These are phyloP conservation scores for Neurospora terricola DNA, from an alignment of 495 filamentous ascomycete genomes.

Conservation along the genomic window DNA sequence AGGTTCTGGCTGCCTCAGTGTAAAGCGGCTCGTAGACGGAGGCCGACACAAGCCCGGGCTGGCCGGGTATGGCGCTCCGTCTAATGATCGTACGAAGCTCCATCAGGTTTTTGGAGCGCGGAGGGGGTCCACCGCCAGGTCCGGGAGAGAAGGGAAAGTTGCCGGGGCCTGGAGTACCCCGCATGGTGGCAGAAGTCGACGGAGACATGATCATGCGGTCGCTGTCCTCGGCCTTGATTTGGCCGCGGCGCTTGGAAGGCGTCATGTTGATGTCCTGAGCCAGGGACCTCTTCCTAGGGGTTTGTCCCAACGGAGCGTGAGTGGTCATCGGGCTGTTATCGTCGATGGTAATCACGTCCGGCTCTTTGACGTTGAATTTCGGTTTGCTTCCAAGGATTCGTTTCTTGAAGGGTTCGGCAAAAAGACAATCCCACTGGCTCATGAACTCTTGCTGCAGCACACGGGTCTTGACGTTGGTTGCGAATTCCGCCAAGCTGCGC, in stretches of 20 bases:
- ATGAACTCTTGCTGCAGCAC: constrained; percentile 22
- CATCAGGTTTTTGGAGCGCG: constrained; percentile 9
- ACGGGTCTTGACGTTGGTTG: constrained; percentile 27
- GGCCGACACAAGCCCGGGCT: constrained; percentile 32
- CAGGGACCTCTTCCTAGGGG: constrained; percentile 12
- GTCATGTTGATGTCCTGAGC: background rate
- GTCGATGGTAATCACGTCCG: constrained; percentile 18
- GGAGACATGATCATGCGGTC: background rate
- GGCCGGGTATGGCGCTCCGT: constrained; percentile 29
- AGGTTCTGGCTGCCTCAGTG: constrained; percentile 25
- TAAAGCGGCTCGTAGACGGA: constrained; percentile 32
- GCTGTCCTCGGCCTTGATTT: constrained; percentile 12
- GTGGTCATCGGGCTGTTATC: constrained; percentile 13
- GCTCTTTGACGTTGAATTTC: constrained; percentile 26
- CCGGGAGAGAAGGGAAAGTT: background rate
- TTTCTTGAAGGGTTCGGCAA: constrained; percentile 26
- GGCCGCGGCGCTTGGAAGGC: background rate
- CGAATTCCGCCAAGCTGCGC: constrained; percentile 31
- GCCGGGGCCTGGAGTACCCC: background rate
- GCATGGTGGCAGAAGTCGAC: background rate
- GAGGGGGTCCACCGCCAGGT: background rate
- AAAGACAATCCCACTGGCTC: constrained; percentile 12
- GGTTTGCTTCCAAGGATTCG: constrained; percentile 32
- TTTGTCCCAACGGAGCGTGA: constrained; percentile 3
- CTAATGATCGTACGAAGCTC: constrained; percentile 29